Evolutionary conservation across 2,329 filamentous ascomycete genomes (phyloP), one percentile per base, ranked within the genome.

Genomic region (Diplodia seriata): DNA sequence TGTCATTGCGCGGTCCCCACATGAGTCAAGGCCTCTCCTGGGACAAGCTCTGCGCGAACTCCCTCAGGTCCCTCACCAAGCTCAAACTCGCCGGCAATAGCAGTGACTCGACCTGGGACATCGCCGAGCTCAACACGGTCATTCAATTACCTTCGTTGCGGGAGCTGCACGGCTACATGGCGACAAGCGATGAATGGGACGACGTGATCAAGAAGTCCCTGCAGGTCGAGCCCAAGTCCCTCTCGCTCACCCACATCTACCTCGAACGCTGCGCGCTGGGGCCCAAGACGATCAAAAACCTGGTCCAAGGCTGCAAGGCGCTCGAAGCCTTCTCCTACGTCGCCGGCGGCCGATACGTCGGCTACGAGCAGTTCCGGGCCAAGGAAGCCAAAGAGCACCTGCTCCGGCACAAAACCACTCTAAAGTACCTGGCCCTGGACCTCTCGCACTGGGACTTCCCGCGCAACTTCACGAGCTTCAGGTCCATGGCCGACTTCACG

Each of bases 401-500:
- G 50, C 47, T 67, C 4, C 29, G 29, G 26, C 56, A 67, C 33
- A 67, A 55, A 20, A 14, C 38, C 1, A 59, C 66, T 9, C 66
- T 67, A 31, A 67, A 67, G 29, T 43, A 67, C 18, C 55, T 67
- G 18, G 49, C 66, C 5, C 15, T 67, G 23, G 66, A 67, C 47
- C 40, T 67, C 14, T 61, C 47, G 20, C 36, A 54, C 6, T 67
- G 66, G 66, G 23, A 43, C 55, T 67, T 53, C 23, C 23, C 20
- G 23, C 33, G 49, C 23, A 38, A 54, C 20, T 62, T 59, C 56
- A 36, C 23, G 18, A 67, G 40, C 31, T 61, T 67, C 23, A 38
- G 36, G 15, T 62, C 66, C 12, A 51, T 67, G 55, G 33, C 50
- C 8, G 55, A 62, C 18, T 67, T 67, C 49, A 47, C 33, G 2